These are phyloP conservation scores for Bothriochloa decipiens DNA, from an alignment of 176 grass and related monocot species.

Conservation along the genomic window DNA sequence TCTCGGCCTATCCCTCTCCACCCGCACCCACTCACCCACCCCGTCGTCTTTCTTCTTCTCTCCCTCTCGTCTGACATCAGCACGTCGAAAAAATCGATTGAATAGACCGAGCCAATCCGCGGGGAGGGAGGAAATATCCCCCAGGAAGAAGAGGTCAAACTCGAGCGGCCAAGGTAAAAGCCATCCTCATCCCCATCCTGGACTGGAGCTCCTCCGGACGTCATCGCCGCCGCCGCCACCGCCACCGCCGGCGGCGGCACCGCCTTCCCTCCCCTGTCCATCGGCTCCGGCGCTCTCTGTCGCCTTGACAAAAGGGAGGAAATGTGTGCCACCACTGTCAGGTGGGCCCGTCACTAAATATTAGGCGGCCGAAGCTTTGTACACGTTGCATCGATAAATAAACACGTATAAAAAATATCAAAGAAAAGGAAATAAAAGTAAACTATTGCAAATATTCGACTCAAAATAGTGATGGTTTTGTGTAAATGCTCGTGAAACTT, in stretches of 20 bases:
- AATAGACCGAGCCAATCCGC: background rate
- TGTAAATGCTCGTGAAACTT: background rate
- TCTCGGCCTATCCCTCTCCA: constrained; percentile 12
- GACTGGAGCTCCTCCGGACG: background rate
- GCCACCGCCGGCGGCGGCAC: background rate
- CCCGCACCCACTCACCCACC: background rate
- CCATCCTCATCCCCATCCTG: background rate
- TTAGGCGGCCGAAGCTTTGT: background rate
- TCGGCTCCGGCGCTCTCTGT: background rate
- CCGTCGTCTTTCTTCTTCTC: background rate
- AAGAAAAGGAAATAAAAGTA: too few species aligned
- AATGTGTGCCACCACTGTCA: background rate
- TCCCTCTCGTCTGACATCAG: constrained; percentile 16
- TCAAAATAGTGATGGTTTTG: background rate
- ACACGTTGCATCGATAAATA: background rate
- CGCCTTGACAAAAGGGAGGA: background rate
- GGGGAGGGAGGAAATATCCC: background rate
- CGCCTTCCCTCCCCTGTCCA: background rate
- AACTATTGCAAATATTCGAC: background rate
- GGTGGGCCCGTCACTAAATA: background rate
- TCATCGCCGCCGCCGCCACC: background rate
- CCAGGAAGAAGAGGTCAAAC: background rate
- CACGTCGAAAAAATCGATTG: background rate
- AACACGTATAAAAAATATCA: too few species aligned
- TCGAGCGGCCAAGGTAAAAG: background rate